A percentile compares a stretch with the other conserved stretches of the same genome.
Evolutionary conservation across 208 protist genomes (phyloP).

Genomic region (Trypanosoma vivax): DNA sequence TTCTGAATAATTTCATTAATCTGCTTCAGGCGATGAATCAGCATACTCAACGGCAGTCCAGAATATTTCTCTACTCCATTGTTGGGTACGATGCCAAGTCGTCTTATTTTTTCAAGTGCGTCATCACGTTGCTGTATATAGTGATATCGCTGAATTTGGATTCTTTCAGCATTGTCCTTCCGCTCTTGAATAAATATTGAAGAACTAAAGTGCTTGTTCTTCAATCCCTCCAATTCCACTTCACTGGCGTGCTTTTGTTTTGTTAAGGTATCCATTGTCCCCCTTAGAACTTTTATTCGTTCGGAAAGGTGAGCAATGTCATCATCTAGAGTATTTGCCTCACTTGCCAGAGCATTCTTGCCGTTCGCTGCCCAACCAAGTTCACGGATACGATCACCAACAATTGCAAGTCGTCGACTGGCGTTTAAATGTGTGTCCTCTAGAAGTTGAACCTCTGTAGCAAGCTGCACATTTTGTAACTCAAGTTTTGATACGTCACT

Average conservation of each 20-base stretch:
- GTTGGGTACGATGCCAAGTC: constrained; percentile 85
- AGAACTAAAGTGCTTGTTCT: constrained; percentile 23
- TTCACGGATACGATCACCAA: constrained; percentile 56
- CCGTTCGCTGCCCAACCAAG: constrained; percentile 44
- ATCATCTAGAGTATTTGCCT: constrained; percentile 44
- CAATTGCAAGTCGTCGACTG: constrained; percentile 37
- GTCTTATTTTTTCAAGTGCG: constrained; percentile 80
- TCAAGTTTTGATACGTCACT: constrained; percentile 31
- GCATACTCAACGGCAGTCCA: constrained; percentile 47
- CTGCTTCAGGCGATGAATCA: constrained; percentile 75
- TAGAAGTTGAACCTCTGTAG: constrained; percentile 60
- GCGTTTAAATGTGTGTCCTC: constrained; percentile 65
- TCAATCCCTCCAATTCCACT: constrained; percentile 36
- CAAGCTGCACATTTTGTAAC: constrained; percentile 37
- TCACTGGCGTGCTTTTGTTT: constrained; percentile 45
- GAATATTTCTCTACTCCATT: constrained; percentile 44
- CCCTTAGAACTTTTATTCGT: constrained; percentile 37
- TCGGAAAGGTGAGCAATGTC: constrained; percentile 39
- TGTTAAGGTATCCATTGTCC: constrained; percentile 25
- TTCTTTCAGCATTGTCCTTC: constrained; percentile 50
- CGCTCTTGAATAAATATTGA: constrained; percentile 47
- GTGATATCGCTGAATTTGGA: constrained; percentile 54
- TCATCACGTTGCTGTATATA: constrained; percentile 84
- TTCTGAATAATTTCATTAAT: constrained; percentile 83
- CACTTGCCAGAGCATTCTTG: constrained; percentile 24